Conservation (phyloP, 371 early-diverging fungal genomes). For the Actinomucor elegans region DNA sequence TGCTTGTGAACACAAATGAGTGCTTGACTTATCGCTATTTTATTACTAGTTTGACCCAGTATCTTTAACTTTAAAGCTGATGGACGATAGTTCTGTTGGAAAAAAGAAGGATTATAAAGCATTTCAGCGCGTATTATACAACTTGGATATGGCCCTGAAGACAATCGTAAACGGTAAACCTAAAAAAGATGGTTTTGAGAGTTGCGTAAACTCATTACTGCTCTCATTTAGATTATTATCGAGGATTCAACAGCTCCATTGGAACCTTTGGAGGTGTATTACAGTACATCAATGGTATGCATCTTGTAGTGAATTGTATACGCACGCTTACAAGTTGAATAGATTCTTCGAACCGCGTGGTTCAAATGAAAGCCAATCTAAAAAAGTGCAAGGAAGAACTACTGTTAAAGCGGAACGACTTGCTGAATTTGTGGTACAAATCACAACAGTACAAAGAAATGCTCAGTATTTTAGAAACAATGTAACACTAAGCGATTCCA, state of each 20-base stretch:
- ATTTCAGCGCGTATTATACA: conserved; percentile 69
- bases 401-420: conserved; percentile 70
- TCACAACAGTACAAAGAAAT: conserved; percentile 86
- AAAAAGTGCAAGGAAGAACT: conserved; percentile 71
- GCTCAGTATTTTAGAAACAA: conserved; percentile 70
- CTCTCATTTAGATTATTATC: conserved; percentile 74
- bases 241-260: conserved; percentile 90
- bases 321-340: too few relatives aligned
- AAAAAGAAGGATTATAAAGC: conserved; percentile 76
- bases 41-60: conserved; percentile 83
- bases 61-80: conserved; percentile 78
- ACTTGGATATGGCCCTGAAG: conserved; percentile 82
- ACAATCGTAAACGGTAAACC: conserved; percentile 81
- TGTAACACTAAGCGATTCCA: too few relatives aligned
- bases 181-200: neutral
- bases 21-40: neutral
- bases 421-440: conserved; percentile 78
- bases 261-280: conserved; percentile 90
- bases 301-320: too few relatives aligned
- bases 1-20: neutral
- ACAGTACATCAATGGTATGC: conserved; percentile 77
- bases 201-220: neutral
- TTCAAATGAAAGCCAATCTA: conserved; percentile 67
- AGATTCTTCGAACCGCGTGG: conserved; percentile 65
- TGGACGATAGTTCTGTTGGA: conserved; percentile 80